Percentiles rank a stretch among this genome's conserved stretches.
Evolutionary conservation across 495 filamentous ascomycete genomes (phyloP).

Genomic region (Talaromyces nanjingensis): DNA sequence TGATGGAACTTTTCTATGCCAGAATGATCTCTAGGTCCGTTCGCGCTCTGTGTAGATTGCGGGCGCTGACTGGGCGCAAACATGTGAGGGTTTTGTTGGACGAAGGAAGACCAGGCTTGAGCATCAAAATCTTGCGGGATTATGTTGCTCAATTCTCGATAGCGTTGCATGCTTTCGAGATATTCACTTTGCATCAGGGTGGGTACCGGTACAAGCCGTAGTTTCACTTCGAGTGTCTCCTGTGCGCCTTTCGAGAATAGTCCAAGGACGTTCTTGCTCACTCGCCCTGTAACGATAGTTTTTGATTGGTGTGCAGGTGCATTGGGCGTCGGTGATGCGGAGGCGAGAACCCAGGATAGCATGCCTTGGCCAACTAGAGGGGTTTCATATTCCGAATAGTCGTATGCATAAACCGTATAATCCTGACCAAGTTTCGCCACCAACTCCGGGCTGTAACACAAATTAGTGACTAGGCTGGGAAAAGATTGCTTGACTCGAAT

Average conservation of each 20-base stretch:
- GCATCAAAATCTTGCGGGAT: constrained; percentile 61
- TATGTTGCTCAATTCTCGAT: constrained; percentile 51
- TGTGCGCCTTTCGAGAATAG: constrained; percentile 75
- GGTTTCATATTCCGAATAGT: constrained; percentile 90
- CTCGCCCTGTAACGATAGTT: constrained; percentile 81
- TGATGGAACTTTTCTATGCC: constrained; percentile 47
- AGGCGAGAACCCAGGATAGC: constrained; percentile 79
- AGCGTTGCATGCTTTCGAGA: constrained; percentile 54
- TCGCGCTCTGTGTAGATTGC: constrained; percentile 21
- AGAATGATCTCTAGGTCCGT: constrained; percentile 43
- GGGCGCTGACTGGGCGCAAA: constrained; percentile 25
- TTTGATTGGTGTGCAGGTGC: constrained; percentile 53
- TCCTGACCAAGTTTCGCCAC: constrained; percentile 77
- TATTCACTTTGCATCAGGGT: constrained; percentile 66
- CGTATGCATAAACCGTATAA: constrained; percentile 93
- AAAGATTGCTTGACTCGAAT: constrained; percentile 12
- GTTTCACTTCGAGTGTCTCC: constrained; percentile 90
- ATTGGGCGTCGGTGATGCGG: constrained; percentile 46
- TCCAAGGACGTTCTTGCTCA: constrained; percentile 76
- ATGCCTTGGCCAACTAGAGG: constrained; percentile 94
- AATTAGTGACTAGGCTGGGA: constrained; percentile 17
- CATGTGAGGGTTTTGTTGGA: constrained; percentile 53
- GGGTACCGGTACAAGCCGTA: constrained; percentile 78
- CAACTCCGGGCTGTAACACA: constrained; percentile 68
- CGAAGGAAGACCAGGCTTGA: constrained; percentile 58